Base-by-base conservation (phyloP, 805 yeast genomes). In the Millerago galiae region DNA sequence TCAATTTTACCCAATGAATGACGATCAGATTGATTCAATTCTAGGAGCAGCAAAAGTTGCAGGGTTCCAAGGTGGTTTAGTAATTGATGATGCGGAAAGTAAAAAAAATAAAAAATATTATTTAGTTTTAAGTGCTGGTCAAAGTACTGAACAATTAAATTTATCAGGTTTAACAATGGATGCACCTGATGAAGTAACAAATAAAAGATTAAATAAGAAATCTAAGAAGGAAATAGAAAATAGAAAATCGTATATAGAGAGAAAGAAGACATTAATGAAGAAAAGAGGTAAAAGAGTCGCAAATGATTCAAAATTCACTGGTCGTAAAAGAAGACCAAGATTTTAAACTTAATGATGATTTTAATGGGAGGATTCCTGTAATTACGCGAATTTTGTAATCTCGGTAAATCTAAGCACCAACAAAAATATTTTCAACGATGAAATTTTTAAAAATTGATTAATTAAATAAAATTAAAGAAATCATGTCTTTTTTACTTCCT, bases 61-160 rank as follows among this genome's bases (percentile, higher is more conserved):
- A 0, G 99, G 99, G 1, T 93, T 93, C 62, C 91, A 88, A 44
- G 97, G 99, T 58, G 99, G 99, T 49, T 71, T 91, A 51, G 89
- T 93, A 18, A 75, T 91, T 31, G 99, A 93, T 62, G 91, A 90
- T 47, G 95, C 96, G 5, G 97, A 93, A 54, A 79, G 89, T 29
- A 90, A 87, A 60, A 86, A 84, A 62, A 87, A 91, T 60, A 88
- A 83, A 63, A 93, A 93, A 65, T 87, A 83, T 62, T 93, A 93
- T 60, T 66, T 93, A 45, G 96, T 93, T 15, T 68, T 93, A 48
- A 83, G 90, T 38, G 95, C 97, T 2, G 96, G 96, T 45, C 74
- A 73, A 42, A 70, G 83, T n/a, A 85, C 81, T 4, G 75, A 81
- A 50, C 79, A 75, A 25, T 72, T 90, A 50, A 90, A 91, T 59